Percentiles rank a stretch among this genome's conserved stretches.
Evolutionary conservation across 768 basidiomycete genomes (phyloP).

Genomic region (Trametes maxima): DNA sequence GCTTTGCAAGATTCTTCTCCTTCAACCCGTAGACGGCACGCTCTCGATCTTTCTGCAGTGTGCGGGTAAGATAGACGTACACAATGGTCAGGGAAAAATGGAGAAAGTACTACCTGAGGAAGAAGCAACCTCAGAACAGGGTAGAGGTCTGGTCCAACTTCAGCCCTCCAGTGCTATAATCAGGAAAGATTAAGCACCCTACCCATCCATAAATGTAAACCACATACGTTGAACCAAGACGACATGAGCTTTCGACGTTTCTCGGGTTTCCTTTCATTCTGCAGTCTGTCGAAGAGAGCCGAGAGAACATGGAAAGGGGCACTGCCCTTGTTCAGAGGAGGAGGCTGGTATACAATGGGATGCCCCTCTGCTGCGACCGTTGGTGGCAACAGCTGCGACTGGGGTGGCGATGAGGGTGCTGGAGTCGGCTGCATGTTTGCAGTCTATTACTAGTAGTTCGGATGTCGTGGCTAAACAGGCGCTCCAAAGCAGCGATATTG

Average conservation of each 20-base stretch:
- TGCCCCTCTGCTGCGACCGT: constrained; percentile 26
- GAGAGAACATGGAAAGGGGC: constrained; percentile 71
- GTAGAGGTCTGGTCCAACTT: constrained; percentile 87
- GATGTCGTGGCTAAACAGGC: no score
- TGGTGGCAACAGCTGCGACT: constrained; percentile 40
- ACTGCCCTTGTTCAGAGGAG: constrained; percentile 67
- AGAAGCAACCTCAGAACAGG: constrained; percentile 87
- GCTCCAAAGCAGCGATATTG: no score
- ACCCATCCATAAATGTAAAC: neutral
- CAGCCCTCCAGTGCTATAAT: constrained; percentile 79
- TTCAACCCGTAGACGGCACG: constrained; percentile 92
- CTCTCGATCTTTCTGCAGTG: constrained; percentile 84
- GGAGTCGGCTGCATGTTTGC: constrained; percentile 48
- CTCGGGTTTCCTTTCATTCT: constrained; percentile 72
- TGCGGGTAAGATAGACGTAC: constrained; percentile 3
- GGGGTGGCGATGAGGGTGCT: constrained; percentile 59
- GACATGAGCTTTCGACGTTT: constrained; percentile 68
- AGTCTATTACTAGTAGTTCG: neutral
- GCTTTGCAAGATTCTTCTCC: constrained; percentile 92
- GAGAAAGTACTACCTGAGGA: constrained; percentile 60
- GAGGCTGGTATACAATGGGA: constrained; percentile 44
- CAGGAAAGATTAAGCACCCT: neutral
- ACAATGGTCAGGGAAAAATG: neutral
- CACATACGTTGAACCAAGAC: constrained; percentile 79
- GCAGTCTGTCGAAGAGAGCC: constrained; percentile 74